phyloP scores from a whole-genome alignment of 495 filamentous ascomycete species.

The Lichenothelia convexa region DNA sequence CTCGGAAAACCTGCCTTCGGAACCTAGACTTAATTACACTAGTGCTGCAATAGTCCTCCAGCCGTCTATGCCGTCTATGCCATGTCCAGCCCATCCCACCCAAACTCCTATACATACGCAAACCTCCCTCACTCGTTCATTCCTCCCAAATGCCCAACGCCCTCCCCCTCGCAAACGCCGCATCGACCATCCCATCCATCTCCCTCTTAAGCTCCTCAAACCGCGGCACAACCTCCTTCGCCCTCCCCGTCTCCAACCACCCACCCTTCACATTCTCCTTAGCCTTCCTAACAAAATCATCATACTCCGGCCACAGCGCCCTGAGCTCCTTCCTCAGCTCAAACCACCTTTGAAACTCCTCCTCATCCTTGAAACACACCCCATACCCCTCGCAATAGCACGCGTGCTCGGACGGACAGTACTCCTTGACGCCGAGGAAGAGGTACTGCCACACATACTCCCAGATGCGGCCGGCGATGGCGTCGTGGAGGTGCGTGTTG shows the following conservation, averaged over 20 bases:
- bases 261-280: slow-evolving; percentile 23
- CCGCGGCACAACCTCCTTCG: slow-evolving; percentile 1
- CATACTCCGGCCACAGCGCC: slow-evolving; percentile 15
- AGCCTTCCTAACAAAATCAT: slow-evolving; percentile 20
- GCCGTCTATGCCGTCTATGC: too few species aligned
- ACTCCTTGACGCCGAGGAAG: slow-evolving; percentile 1
- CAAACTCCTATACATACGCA: too few species aligned
- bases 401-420: slow-evolving; percentile 4
- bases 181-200: slow-evolving; percentile 1
- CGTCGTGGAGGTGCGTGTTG: slow-evolving; percentile 36
- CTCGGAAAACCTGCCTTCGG: too few species aligned
- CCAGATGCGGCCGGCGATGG: slow-evolving; percentile 41
- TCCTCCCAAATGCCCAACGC: too few species aligned
- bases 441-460: slow-evolving; percentile 65
- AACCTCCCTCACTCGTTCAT: too few species aligned
- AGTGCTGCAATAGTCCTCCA: too few species aligned
- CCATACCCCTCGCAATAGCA: slow-evolving; percentile 7
- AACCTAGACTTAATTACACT: too few species aligned
- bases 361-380: slow-evolving; percentile 4
- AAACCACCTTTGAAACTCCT: slow-evolving; percentile 1
- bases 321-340: background rate
- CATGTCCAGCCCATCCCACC: too few species aligned
- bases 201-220: slow-evolving; percentile 2
- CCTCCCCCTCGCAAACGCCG: slow-evolving; percentile 2
- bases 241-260: slow-evolving; percentile 19